phyloP scores from a whole-genome alignment of 805 yeast genomes.

The Torulaspora gathmanii region DNA sequence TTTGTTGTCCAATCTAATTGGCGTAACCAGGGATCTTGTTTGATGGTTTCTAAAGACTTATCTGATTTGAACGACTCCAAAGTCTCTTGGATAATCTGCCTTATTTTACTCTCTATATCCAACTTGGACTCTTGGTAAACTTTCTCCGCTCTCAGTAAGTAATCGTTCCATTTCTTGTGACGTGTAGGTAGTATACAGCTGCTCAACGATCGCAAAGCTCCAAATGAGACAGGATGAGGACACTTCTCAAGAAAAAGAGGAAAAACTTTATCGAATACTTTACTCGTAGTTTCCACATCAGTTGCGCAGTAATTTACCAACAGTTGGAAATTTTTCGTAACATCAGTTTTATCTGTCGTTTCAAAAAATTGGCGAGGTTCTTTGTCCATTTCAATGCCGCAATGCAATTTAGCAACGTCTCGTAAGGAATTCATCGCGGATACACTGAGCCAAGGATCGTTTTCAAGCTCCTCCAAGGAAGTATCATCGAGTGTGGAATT shows the following conservation, averaged over 20 bases:
- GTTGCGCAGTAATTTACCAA: slow-evolving; percentile 77
- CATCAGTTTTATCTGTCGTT: slow-evolving; percentile 47
- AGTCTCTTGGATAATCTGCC: slow-evolving; percentile 55
- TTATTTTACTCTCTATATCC: slow-evolving; percentile 55
- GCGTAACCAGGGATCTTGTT: slow-evolving; percentile 78
- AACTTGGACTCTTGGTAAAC: slow-evolving; percentile 55
- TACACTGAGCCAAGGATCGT: slow-evolving; percentile 80
- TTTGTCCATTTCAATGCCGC: slow-evolving; percentile 64
- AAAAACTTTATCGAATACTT: slow-evolving; percentile 60
- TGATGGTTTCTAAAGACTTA: slow-evolving; percentile 25
- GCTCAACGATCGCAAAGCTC: slow-evolving; percentile 73
- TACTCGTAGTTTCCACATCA: slow-evolving; percentile 74
- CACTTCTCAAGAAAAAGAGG: slow-evolving; percentile 64
- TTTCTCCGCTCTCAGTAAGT: slow-evolving; percentile 62
- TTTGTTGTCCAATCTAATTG: slow-evolving; percentile 84
- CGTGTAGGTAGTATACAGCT: slow-evolving; percentile 76
- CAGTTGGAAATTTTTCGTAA: slow-evolving; percentile 52
- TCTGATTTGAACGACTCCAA: slow-evolving; percentile 43
- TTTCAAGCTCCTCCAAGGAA: slow-evolving; percentile 31
- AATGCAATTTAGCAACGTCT: slow-evolving; percentile 75
- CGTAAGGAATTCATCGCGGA: slow-evolving; percentile 77
- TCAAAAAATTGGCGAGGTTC: slow-evolving; percentile 60
- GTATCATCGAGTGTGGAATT: slow-evolving; percentile 18
- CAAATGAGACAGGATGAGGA: slow-evolving; percentile 94
- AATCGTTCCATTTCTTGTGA: slow-evolving; percentile 59